These are phyloP conservation scores for Physcomitrellopsis africana DNA, from an alignment of 225 moss, liverwort and hornwort genomes.

Conservation along the genomic window DNA sequence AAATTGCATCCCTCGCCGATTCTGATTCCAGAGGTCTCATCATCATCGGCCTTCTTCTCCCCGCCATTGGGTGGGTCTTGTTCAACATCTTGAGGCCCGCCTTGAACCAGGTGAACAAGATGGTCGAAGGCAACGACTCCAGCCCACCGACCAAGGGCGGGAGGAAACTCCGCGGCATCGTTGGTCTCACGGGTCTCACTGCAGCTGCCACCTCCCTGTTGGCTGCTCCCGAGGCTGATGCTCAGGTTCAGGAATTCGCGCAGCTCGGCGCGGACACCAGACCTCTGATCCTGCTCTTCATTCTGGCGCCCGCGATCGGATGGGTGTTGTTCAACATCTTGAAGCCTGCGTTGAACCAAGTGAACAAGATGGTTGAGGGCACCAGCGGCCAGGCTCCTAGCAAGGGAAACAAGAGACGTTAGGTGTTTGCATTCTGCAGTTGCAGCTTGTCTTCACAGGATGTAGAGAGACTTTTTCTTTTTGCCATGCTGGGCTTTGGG, in stretches of 20 bases:
- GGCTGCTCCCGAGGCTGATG: conserved; percentile 66
- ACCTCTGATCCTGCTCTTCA: conserved; percentile 60
- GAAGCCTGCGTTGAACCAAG: conserved; percentile 77
- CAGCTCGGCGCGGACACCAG: conserved; percentile 77
- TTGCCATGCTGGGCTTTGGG: no score
- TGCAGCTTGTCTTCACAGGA: no score
- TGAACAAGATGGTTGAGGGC: conserved; percentile 40
- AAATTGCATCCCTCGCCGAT: conserved; percentile 68
- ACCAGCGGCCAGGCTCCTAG: no score
- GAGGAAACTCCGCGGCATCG: conserved; percentile 48
- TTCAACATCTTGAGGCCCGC: conserved; percentile 91
- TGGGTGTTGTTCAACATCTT: conserved; percentile 93
- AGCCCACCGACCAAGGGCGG: not conserved
- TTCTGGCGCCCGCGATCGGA: conserved; percentile 77
- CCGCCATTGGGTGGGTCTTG: conserved; percentile 88
- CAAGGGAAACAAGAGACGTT: no score
- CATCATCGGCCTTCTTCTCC: conserved; percentile 56
- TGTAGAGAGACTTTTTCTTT: no score
- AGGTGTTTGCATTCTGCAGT: no score
- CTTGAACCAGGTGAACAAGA: conserved; percentile 80
- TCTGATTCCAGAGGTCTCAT: conserved; percentile 67
- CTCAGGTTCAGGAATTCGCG: conserved; percentile 69
- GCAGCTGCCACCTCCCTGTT: conserved; percentile 68
- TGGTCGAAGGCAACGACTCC: conserved; percentile 36
- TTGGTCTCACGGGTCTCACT: conserved; percentile 71